Evolutionary conservation across 2,329 filamentous ascomycete genomes (phyloP).

Genomic region (Nemania sp.): DNA sequence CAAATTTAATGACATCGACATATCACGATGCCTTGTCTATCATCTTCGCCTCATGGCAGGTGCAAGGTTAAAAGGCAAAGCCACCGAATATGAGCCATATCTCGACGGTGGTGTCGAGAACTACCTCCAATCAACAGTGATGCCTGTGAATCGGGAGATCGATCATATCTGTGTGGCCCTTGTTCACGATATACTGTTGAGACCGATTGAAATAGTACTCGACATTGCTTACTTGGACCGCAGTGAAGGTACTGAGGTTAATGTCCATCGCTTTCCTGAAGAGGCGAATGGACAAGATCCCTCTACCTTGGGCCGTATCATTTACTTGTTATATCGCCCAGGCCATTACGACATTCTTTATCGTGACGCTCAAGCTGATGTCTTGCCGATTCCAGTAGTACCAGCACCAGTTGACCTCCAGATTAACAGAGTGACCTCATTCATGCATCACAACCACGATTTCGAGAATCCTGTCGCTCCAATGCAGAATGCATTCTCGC

Average conservation of each 20-base stretch:
- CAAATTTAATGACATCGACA: conserved; percentile 72
- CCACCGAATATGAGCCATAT: conserved; percentile 71
- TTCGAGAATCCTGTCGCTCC: conserved; percentile 46
- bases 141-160: conserved; percentile 79
- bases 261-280: conserved; percentile 66
- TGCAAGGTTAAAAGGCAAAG: conserved; percentile 79
- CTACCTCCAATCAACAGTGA: conserved; percentile 68
- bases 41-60: conserved; percentile 81
- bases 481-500: conserved; percentile 44
- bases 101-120: conserved; percentile 63
- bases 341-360: conserved; percentile 97
- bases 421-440: conserved; percentile 55
- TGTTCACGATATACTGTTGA: conserved; percentile 76
- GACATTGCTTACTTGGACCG: conserved; percentile 92
- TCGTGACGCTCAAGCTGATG: conserved; percentile 42
- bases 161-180: conserved; percentile 85
- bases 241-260: conserved; percentile 76
- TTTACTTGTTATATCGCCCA: conserved; percentile 66
- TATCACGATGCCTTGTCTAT: conserved; percentile 79
- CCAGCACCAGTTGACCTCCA: conserved; percentile 45
- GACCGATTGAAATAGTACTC: conserved; percentile 75
- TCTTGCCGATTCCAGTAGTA: conserved; percentile 32
- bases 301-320: conserved; percentile 52
- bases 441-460: conserved; percentile 48
- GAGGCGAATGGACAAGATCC: conserved; percentile 52